Percentiles rank a stretch among this genome's conserved stretches.
These are phyloP conservation scores for Suillus variegatus DNA, from an alignment of 768 basidiomycete species.

Conservation along the genomic window DNA sequence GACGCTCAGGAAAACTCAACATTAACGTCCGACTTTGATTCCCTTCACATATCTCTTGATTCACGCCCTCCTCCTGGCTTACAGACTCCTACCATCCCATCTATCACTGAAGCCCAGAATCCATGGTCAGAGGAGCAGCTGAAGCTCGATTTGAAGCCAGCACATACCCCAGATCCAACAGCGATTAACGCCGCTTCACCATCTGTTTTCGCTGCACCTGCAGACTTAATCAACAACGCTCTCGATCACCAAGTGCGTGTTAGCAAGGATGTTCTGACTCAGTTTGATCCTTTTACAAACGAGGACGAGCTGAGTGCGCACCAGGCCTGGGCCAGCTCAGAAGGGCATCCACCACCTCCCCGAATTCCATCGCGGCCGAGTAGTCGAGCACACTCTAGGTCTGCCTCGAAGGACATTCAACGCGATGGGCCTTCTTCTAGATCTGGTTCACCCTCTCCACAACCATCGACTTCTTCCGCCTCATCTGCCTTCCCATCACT, in stretches of 20 bases:
- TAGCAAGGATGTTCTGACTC: conserved; percentile 48
- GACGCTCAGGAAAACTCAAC: neutral
- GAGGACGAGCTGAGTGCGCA: conserved; percentile 59
- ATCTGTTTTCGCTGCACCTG: conserved; percentile 29
- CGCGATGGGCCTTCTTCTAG: conserved; percentile 11
- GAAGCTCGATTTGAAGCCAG: conserved; percentile 12
- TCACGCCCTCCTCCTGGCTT: conserved; percentile 1
- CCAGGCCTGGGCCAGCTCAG: conserved; percentile 64
- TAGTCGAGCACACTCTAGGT: conserved; percentile 11
- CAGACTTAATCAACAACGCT: conserved; percentile 2
- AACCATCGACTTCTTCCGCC: conserved; percentile 8
- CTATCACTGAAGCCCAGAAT: conserved; percentile 11
- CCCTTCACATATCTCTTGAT: conserved; percentile 2
- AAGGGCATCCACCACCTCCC: conserved; percentile 59
- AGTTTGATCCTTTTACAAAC: conserved; percentile 70
- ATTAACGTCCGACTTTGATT: conserved; percentile 3
- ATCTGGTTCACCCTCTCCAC: conserved; percentile 29
- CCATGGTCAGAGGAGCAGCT: conserved; percentile 22
- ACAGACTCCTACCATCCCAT: neutral
- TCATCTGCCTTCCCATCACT: conserved; percentile 59
- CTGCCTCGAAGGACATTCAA: conserved; percentile 12
- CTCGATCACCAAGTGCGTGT: conserved; percentile 17
- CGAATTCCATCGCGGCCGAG: conserved; percentile 28
- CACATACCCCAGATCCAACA: conserved; percentile 44
- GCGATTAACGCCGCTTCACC: conserved; percentile 43